These are phyloP conservation scores for Neopestalotiopsis rosae DNA, from an alignment of 2,329 filamentous ascomycete species.

Conservation along the genomic window DNA sequence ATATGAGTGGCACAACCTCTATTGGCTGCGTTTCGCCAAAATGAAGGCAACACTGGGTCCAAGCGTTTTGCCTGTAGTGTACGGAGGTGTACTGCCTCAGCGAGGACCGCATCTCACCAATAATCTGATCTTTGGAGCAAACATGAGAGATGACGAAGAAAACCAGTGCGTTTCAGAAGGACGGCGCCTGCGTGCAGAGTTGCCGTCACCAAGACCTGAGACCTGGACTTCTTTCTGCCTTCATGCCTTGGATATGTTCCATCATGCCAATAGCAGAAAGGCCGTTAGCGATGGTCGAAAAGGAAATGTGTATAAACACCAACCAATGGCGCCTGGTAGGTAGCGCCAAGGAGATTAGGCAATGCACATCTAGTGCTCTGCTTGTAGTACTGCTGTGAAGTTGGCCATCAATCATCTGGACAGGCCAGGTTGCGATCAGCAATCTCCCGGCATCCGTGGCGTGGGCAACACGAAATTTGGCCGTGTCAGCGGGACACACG, in stretches of 20 bases:
- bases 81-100: conserved; percentile 7
- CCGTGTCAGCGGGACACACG: background rate
- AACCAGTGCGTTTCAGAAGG: conserved; percentile 10
- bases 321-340: background rate
- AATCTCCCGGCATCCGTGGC: conserved; percentile 14
- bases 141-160: conserved; percentile 17
- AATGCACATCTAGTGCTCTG: conserved; percentile 1
- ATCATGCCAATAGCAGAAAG: background rate
- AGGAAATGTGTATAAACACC: conserved; percentile 13
- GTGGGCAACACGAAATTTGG: conserved; percentile 6
- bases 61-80: conserved; percentile 10
- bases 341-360: conserved; percentile 6
- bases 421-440: conserved; percentile 14
- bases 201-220: background rate
- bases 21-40: conserved; percentile 14
- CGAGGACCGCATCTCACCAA: background rate
- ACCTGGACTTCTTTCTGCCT: background rate
- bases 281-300: conserved; percentile 12
- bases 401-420: background rate
- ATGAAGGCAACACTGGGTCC: conserved; percentile 1
- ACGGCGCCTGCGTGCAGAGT: conserved; percentile 4
- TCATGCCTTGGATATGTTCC: background rate
- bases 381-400: background rate
- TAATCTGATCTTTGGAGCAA: conserved; percentile 7
- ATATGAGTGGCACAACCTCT: conserved; percentile 6